Conservation (phyloP, 2,329 filamentous ascomycete genomes). For the Penicillium sp. region DNA sequence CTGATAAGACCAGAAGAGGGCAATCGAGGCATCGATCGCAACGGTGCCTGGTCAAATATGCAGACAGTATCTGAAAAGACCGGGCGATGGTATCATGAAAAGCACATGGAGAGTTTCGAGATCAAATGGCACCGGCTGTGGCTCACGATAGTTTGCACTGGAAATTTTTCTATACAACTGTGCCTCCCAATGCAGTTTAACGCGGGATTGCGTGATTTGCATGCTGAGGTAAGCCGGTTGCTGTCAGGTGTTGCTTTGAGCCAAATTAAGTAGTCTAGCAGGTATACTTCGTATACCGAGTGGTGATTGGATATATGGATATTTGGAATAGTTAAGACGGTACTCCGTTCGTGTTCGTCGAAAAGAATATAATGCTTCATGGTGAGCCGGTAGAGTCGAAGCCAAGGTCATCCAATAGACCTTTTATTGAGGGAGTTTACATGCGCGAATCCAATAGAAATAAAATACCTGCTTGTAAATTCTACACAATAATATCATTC, state of each 20-base stretch:
- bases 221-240: constrained; percentile 1
- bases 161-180: constrained; percentile 23
- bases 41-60: neutral
- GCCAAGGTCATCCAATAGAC: too few species aligned
- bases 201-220: constrained; percentile 29
- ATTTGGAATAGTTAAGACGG: too few species aligned
- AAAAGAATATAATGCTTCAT: too few species aligned
- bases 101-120: neutral
- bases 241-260: neutral
- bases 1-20: constrained; percentile 15
- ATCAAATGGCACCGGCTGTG: neutral
- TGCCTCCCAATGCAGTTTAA: constrained; percentile 25
- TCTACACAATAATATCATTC: too few species aligned
- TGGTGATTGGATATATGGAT: too few species aligned
- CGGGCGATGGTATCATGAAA: neutral
- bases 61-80: neutral
- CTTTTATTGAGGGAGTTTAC: too few species aligned
- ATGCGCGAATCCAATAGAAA: too few species aligned
- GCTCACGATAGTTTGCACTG: constrained; percentile 1
- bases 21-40: neutral
- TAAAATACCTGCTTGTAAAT: too few species aligned
- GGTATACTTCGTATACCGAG: too few species aligned
- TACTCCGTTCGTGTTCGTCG: too few species aligned
- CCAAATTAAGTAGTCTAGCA: too few species aligned
- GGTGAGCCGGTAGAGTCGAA: too few species aligned